Evolutionary conservation across 495 filamentous ascomycete species (phyloP), one percentile per base, ranked within the genome.

Genomic region (Penicillium simplicissimum): DNA sequence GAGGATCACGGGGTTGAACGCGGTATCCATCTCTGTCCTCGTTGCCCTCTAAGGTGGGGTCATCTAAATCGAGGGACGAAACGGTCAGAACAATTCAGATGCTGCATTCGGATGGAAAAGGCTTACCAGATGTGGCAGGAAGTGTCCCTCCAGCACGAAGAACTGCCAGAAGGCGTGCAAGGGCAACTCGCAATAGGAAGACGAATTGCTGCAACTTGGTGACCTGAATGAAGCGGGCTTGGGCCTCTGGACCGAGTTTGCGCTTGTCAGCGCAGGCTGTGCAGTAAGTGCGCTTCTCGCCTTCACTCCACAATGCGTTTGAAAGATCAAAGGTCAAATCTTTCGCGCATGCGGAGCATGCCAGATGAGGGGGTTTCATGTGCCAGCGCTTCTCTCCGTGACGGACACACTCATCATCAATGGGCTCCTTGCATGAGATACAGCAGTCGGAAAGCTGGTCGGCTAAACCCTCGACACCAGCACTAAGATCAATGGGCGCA

Each of bases 171-270:
- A 99, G 82, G 56, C 96, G 84, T 8, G 96, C 96, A 52, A 98
- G 86, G 40, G 96, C 95, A 31, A 98, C 93, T 69, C 89, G 85
- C 35, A 99, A 79, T 43, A 99, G 79, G 73, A 96, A 97, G 13
- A 98, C 87, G 67, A 96, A 99, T 74, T 98, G 95, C 71, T 92
- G 88, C 55, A 99, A 80, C 69, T 94, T 90, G 13, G 91, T 87
- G 25, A 96, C 85, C 36, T 82, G 84, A 53, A 79, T 74, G 67
- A 92, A 89, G 2, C 81, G 81, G 8, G 75, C 74, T 55, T 81
- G 72, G 1, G 81, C 80, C 55, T 85, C 83, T 3, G 80, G 67
- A 14, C 71, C 67, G 48, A 79, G 73, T 17, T 76, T 71, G 40
- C 73, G 71, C 17, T 80, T 74, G 52, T 75, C 56, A 52, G 87